Evolutionary conservation across 169 alveolate species (phyloP), one percentile per base, ranked within the genome.

Genomic region (Eimeria necatrix): DNA sequence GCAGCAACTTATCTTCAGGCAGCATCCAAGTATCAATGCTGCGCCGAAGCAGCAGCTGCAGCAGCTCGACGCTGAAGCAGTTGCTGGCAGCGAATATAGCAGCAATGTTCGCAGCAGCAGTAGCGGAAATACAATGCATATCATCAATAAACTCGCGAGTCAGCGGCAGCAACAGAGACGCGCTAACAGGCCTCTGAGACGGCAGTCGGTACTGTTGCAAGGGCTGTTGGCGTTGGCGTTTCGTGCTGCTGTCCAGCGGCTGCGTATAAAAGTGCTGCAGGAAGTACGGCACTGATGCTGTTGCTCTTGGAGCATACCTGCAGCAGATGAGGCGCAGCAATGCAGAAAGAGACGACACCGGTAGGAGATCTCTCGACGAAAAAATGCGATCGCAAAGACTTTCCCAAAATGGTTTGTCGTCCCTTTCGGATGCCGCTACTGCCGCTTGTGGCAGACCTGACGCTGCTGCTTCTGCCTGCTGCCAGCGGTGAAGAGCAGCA

Each of bases 241-340:
- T 10, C 48, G 16, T 16, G 64, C 87, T 76, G 61, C 64, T 76
- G 26, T 48, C 87, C 46, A 8, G 32, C 22, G 14, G 81, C 61
- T 85, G 93, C 61, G 8, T 78, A 56, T 32, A 59, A 24, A 71
- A 88, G 60, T 87, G 93, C 80, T 60, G 93, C 81, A 52, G 22
- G 53, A 81, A 81, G 73, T n/a, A 81, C 18, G 93, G 81, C 41
- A 60, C 59, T 56, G 93, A 53, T 32, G 93, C 68, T 56, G 93
- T 64, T 85, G 60, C 51, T 8, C 78, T 46, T 7, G 81, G 49
- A 10, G 49, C n/a, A 9, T 85, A 60, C 24, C 93, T 56, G 93
- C 93, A 85, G 93, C 93, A 60, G 20, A 60, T 85, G 81, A 56
- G 24, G 61, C 93, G 90, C 26, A 81, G 90, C 74, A 81, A 18